These are phyloP conservation scores for Trichosporon inkin DNA, from an alignment of 1,284 basidiomycete species.

Conservation along the genomic window DNA sequence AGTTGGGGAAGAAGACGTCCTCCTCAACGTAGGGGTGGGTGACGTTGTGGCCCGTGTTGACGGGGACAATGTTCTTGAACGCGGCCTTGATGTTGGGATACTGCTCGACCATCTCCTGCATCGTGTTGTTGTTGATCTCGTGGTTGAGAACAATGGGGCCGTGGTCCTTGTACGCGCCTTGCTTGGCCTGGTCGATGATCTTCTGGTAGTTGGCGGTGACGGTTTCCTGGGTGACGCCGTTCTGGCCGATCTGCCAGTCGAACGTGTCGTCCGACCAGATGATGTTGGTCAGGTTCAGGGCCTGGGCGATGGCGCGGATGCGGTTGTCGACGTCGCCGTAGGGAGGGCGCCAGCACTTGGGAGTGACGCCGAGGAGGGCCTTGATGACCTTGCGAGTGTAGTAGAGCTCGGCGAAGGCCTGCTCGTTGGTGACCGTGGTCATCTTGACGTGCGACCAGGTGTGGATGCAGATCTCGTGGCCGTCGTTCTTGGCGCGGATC, in stretches of 20 bases:
- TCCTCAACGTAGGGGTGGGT: slow-evolving; percentile 53
- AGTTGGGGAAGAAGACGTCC: slow-evolving; percentile 44
- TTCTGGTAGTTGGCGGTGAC: slow-evolving; percentile 53
- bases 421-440: slow-evolving; percentile 54
- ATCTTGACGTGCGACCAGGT: slow-evolving; percentile 55
- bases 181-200: slow-evolving; percentile 45
- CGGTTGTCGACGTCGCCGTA: slow-evolving; percentile 56
- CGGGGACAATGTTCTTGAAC: slow-evolving; percentile 48
- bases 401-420: slow-evolving; percentile 57
- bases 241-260: slow-evolving; percentile 49
- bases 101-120: slow-evolving; percentile 42
- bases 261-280: slow-evolving; percentile 55
- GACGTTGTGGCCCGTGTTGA: slow-evolving; percentile 48
- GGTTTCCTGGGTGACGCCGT: slow-evolving; percentile 39
- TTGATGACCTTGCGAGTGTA: slow-evolving; percentile 56
- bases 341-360: slow-evolving; percentile 53
- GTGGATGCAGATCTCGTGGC: slow-evolving; percentile 52
- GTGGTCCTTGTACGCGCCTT: slow-evolving; percentile 44
- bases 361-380: slow-evolving; percentile 53
- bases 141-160: slow-evolving; percentile 53
- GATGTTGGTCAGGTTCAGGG: slow-evolving; percentile 53
- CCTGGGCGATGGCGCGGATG: slow-evolving; percentile 54
- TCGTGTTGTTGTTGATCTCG: slow-evolving; percentile 52
- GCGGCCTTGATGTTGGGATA: slow-evolving; percentile 41
- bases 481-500: slow-evolving; percentile 51